Base-by-base conservation (phyloP, 2,329 filamentous ascomycete species). In the Helicocarpus griseus region DNA sequence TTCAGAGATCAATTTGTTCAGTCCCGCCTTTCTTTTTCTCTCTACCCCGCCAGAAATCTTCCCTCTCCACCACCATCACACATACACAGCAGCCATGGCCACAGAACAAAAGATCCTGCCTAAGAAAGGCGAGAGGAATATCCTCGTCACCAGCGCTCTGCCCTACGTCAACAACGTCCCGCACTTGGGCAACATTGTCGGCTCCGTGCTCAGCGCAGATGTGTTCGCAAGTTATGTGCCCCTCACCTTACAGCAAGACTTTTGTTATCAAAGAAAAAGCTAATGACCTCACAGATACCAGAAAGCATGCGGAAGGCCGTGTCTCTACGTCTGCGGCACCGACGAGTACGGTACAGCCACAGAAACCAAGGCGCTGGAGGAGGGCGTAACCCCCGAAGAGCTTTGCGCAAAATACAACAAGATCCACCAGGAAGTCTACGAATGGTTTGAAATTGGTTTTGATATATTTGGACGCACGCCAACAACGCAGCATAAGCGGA, bases 311-410 rank as follows among this genome's bases (percentile, higher is more conserved):
- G 57, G 57, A 33, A 54, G 54, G 38, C 57, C 55, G 21, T 56
- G 54, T 1, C 46, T 58, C 22, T 58, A 57, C 29, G 40, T 58
- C 24, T 58, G 90, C 69, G 89, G 89, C 52, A 87, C 83, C 48
- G 91, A 96, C 73, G 88, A 97, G 72, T 97, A 96, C 69, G 91
- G 91, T 53, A 97, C 91, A 11, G 90, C 91, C 21, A 95, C 90
- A 29, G 91, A 96, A 72, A 95, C 91, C 24, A 95, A 95, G 74
- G 91, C 91, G 4, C 81, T 96, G 38, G 89, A 95, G 67, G 89
- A 93, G 67, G 85, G 85, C 13, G 76, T 89, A 57, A 89, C 85
- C 11, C 89, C 91, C 21, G 78, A 86, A 62, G 80, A 90, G 65
- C 81, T 97, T 11, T 96, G 91, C 74, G 82, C 87, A 70, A 94